phyloP scores from a whole-genome alignment of 2,329 filamentous ascomycete genomes.

The Exophiala alcalophila region DNA sequence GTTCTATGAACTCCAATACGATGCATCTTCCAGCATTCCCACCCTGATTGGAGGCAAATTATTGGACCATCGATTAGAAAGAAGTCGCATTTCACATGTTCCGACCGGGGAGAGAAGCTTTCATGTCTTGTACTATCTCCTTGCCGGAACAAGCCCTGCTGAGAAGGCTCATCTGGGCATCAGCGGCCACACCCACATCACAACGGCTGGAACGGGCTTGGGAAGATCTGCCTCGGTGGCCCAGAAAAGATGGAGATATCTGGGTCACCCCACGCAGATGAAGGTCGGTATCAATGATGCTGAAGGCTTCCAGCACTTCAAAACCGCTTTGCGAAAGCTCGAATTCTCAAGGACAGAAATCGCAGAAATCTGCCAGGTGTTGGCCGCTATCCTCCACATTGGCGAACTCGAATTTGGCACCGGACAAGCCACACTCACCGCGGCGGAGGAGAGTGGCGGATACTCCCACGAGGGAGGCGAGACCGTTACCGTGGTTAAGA shows the following conservation, averaged over 20 bases:
- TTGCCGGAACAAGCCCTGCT: conserved; percentile 84
- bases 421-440: conserved; percentile 71
- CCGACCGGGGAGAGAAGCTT: conserved; percentile 96
- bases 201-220: conserved; percentile 40
- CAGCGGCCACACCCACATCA: conserved; percentile 45
- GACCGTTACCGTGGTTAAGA: conserved; percentile 81
- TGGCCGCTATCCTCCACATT: conserved; percentile 93
- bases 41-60: conserved; percentile 91
- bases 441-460: conserved; percentile 87
- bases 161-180: conserved; percentile 84
- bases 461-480: conserved; percentile 94
- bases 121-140: conserved; percentile 90
- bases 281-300: conserved; percentile 96
- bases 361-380: conserved; percentile 91
- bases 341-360: conserved; percentile 93
- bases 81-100: conserved; percentile 85
- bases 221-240: conserved; percentile 54
- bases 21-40: conserved; percentile 80
- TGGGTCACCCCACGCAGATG: conserved; percentile 92
- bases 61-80: conserved; percentile 86
- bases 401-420: conserved; percentile 93
- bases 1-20: conserved; percentile 95
- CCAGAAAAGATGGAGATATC: conserved; percentile 90
- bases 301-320: conserved; percentile 96
- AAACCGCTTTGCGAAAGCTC: conserved; percentile 87